Evolutionary conservation across 2,329 filamentous ascomycete species (phyloP).

Genomic region (Aspergillus costaricaensis): DNA sequence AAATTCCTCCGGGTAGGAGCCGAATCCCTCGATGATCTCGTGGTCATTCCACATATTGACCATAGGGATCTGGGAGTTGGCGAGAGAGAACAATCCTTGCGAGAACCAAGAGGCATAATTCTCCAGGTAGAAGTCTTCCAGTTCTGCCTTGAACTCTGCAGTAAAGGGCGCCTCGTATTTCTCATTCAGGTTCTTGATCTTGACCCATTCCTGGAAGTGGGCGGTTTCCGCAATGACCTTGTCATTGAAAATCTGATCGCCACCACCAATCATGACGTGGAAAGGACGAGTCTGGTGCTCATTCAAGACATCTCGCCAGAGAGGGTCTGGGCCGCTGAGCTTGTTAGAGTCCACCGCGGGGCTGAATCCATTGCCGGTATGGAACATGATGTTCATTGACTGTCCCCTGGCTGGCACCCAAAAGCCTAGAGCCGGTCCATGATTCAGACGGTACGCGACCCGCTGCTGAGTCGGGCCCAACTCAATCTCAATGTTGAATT

Average conservation of each 20-base stretch:
- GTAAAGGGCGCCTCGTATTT: constrained; percentile 81
- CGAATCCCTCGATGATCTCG: constrained; percentile 87
- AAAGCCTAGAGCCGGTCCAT: constrained; percentile 83
- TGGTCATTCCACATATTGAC: constrained; percentile 98
- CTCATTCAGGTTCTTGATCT: constrained; percentile 73
- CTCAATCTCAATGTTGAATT: constrained; percentile 93
- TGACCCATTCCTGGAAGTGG: constrained; percentile 81
- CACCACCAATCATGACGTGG: constrained; percentile 97
- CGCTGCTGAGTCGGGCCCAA: constrained; percentile 75
- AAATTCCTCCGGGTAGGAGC: constrained; percentile 87
- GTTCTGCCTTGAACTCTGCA: constrained; percentile 78
- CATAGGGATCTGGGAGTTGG: constrained; percentile 94
- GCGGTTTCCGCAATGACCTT: constrained; percentile 72
- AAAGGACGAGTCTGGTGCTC: constrained; percentile 88
- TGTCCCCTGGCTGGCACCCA: constrained; percentile 86
- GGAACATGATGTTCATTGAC: constrained; percentile 98
- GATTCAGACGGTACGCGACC: constrained; percentile 93
- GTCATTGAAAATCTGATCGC: constrained; percentile 97
- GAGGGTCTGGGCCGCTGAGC: constrained; percentile 88
- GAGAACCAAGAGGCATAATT: constrained; percentile 95
- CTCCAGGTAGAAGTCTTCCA: constrained; percentile 85
- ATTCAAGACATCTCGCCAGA: constrained; percentile 96
- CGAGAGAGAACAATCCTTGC: constrained; percentile 89
- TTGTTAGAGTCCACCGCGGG: constrained; percentile 72
- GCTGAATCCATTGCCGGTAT: constrained; percentile 97